Evolutionary conservation across 2,329 filamentous ascomycete genomes (phyloP).

Genomic region (Ascochyta lentis): DNA sequence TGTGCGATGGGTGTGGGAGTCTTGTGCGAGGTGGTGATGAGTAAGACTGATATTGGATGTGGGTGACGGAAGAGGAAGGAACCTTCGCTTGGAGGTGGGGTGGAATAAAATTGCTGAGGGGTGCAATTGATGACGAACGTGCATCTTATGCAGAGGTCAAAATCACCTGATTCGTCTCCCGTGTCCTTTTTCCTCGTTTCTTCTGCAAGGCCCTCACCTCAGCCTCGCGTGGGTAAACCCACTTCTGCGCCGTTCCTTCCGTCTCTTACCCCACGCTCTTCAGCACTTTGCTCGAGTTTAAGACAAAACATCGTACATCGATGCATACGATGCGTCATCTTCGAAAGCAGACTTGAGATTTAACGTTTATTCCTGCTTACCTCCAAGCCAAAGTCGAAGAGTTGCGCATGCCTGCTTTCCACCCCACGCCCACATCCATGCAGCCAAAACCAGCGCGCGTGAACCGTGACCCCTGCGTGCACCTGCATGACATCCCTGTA

Average conservation of each 20-base stretch:
- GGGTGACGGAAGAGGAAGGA: background rate
- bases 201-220: background rate
- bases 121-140: background rate
- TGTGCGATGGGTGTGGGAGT: background rate
- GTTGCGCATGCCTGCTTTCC: background rate
- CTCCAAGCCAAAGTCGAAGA: background rate
- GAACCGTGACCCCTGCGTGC: slow-evolving; percentile 8
- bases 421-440: background rate
- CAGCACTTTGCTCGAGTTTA: no score
- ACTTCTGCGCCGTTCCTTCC: background rate
- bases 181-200: background rate
- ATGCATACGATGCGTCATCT: background rate
- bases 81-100: background rate
- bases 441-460: slow-evolving; percentile 3
- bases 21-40: slow-evolving; percentile 11
- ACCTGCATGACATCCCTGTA: slow-evolving; percentile 8
- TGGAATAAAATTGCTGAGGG: background rate
- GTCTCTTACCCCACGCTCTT: background rate
- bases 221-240: slow-evolving; percentile 6
- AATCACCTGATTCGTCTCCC: background rate
- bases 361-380: background rate
- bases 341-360: background rate
- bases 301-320: background rate
- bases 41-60: background rate
- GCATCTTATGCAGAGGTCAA: background rate